A percentile compares a stretch with the other conserved stretches of the same genome.
These are phyloP conservation scores for Athelia sp. DNA, from an alignment of 1,284 basidiomycete genomes.

Conservation along the genomic window DNA sequence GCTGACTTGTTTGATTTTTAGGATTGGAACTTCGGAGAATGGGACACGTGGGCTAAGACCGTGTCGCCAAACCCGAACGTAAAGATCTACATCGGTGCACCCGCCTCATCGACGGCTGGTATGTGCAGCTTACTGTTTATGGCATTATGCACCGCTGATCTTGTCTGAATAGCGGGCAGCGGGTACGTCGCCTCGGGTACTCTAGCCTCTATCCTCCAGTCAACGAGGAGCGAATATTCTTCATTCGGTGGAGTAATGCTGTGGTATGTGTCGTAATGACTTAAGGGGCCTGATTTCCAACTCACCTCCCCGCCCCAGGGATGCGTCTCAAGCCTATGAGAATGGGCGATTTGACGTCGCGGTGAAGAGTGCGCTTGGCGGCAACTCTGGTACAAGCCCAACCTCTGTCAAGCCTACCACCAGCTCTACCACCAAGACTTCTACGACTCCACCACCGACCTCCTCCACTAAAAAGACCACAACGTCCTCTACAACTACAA, in stretches of 20 bases:
- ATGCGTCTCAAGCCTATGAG: constrained; percentile 25
- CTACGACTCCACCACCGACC: constrained; percentile 49
- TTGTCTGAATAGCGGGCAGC: constrained; percentile 43
- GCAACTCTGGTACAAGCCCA: constrained; percentile 53
- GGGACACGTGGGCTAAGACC: constrained; percentile 57
- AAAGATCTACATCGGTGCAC: constrained; percentile 58
- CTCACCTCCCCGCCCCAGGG: not conserved
- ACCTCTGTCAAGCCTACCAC: not conserved
- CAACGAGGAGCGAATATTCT: constrained; percentile 59
- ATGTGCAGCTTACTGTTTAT: not conserved
- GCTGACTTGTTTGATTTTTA: constrained; percentile 10
- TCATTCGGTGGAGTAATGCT: constrained; percentile 72
- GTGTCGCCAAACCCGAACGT: constrained; percentile 53
- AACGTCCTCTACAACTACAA: constrained; percentile 1
- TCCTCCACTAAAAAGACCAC: too few species aligned
- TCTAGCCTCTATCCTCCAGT: constrained; percentile 43
- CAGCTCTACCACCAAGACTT: constrained; percentile 40
- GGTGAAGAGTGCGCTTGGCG: constrained; percentile 55
- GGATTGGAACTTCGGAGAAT: constrained; percentile 52
- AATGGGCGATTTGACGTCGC: constrained; percentile 56
- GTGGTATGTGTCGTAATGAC: constrained; percentile 66
- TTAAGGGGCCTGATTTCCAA: constrained; percentile 38
- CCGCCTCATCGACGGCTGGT: constrained; percentile 33
- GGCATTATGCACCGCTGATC: not conserved
- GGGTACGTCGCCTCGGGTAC: constrained; percentile 46